phyloP scores from a whole-genome alignment of 2,329 filamentous ascomycete species.

The Neonectria sp. region DNA sequence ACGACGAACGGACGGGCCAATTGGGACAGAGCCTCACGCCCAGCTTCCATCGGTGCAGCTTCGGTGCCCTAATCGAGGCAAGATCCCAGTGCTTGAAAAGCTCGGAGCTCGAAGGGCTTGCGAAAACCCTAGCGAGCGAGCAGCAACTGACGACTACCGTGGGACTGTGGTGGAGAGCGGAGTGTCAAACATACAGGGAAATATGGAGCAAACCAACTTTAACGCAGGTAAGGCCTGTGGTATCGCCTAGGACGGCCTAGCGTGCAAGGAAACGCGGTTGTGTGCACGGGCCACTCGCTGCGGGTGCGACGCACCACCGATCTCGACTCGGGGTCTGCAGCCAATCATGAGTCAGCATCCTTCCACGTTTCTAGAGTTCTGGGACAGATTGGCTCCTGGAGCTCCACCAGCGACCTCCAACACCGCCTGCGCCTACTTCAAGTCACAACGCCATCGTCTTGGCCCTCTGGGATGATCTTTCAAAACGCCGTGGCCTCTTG shows the following conservation, averaged over 20 bases:
- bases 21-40: slow-evolving; percentile 27
- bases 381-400: slow-evolving; percentile 44
- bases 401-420: background rate
- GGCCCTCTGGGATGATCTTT: background rate
- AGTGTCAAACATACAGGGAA: background rate
- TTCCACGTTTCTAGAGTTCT: slow-evolving; percentile 40
- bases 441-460: background rate
- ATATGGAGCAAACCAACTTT: slow-evolving; percentile 36
- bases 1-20: slow-evolving; percentile 32
- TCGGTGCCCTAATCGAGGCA: slow-evolving; percentile 31
- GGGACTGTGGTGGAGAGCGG: background rate
- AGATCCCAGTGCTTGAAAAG: background rate
- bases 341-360: slow-evolving; percentile 27
- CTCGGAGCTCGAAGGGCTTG: background rate
- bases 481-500: background rate
- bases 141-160: background rate
- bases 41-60: slow-evolving; percentile 11
- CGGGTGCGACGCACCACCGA: background rate
- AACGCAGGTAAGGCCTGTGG: slow-evolving; percentile 41
- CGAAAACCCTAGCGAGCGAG: background rate
- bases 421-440: background rate
- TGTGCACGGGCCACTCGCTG: slow-evolving; percentile 18
- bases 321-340: background rate
- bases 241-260: slow-evolving; percentile 22
- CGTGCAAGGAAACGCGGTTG: slow-evolving; percentile 21